These are phyloP conservation scores for Ligustrum vulgare DNA, from an alignment of 257 asterid genomes.

Conservation along the genomic window DNA sequence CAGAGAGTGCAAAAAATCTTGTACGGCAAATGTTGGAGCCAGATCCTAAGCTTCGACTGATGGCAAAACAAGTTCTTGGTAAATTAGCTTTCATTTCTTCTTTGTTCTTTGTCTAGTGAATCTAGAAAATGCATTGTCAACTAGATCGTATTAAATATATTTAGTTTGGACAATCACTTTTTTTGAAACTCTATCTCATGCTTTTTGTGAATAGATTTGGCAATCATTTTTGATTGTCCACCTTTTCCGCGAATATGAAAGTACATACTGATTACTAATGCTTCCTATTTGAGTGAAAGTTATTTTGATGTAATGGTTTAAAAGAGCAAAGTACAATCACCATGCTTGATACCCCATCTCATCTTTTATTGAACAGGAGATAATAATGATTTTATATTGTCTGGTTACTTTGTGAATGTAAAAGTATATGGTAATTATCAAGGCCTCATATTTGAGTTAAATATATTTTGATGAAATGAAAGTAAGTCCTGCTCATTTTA, in stretches of 20 bases:
- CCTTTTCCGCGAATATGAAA: neutral
- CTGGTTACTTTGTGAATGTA: neutral
- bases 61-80: conserved; percentile 98
- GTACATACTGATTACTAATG: neutral
- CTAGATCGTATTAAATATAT: neutral
- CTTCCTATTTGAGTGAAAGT: neutral
- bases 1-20: conserved; percentile 85
- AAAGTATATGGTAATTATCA: neutral
- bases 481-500: neutral
- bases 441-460: neutral
- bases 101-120: conserved; percentile 16
- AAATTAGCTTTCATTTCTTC: conserved; percentile 27
- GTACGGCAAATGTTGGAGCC: conserved; percentile 94
- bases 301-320: neutral
- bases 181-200: conserved; percentile 10
- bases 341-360: neutral
- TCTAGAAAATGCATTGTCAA: conserved; percentile 15
- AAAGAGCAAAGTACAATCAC: neutral
- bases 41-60: conserved; percentile 86
- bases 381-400: neutral
- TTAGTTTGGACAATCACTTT: conserved; percentile 10
- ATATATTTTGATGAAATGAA: neutral
- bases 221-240: conserved; percentile 6
- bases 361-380: neutral
- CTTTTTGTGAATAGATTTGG: neutral